Conservation (phyloP, 257 asterid genomes). For the Cinchona pubescens region DNA sequence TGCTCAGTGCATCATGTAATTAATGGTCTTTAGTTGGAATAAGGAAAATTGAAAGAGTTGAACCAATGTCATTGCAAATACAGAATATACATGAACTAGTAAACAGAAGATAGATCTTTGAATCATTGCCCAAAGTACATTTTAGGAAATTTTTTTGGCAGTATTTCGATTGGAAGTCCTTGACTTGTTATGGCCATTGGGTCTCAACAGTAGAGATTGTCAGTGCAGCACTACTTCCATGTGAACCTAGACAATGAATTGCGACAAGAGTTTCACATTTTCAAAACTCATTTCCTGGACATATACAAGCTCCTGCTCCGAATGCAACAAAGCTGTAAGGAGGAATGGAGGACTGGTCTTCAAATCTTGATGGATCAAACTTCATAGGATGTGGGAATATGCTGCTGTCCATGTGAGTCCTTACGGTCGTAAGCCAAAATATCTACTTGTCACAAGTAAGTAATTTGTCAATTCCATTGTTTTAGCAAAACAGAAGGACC, state of each 20-base stretch:
- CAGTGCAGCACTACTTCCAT: constrained; percentile 54
- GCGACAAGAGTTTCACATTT: constrained; percentile 55
- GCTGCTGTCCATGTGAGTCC: constrained; percentile 60
- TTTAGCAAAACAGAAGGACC: no score
- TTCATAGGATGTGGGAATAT: constrained; percentile 54
- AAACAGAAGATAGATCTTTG: no score
- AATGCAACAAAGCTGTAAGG: constrained; percentile 63
- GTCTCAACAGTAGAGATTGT: constrained; percentile 37
- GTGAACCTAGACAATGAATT: constrained; percentile 49
- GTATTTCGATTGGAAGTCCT: constrained; percentile 48
- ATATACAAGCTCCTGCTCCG: constrained; percentile 65
- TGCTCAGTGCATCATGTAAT: no score
- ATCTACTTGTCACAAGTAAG: constrained; percentile 31
- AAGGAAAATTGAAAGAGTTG: no score
- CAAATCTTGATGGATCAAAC: constrained; percentile 59
- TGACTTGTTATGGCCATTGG: constrained; percentile 50
- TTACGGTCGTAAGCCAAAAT: constrained; percentile 55
- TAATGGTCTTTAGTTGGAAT: no score
- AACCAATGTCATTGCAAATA: no score
- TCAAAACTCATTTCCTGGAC: constrained; percentile 78
- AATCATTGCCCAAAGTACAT: not conserved
- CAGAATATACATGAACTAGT: no score
- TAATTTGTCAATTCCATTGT: not conserved
- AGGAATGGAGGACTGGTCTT: constrained; percentile 42
- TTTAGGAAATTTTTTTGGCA: constrained; percentile 14